These are phyloP conservation scores for Hippophae gyantsensis DNA, from an alignment of 306 rosid genomes.

Conservation along the genomic window DNA sequence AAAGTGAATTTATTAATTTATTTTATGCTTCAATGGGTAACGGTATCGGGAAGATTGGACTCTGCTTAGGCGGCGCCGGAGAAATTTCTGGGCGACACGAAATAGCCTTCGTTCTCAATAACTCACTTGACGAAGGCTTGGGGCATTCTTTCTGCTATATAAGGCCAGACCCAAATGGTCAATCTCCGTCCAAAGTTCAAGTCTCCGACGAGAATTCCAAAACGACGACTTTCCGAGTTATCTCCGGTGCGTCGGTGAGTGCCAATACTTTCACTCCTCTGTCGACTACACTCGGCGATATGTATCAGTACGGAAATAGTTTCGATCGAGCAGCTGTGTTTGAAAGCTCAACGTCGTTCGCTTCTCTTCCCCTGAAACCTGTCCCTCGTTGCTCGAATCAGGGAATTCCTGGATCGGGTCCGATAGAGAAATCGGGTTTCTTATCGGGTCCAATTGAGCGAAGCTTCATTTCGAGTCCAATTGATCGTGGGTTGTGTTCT, in stretches of 20 bases:
- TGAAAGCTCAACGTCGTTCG: constrained; percentile 59
- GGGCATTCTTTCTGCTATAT: constrained; percentile 58
- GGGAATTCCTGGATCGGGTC: constrained; percentile 17
- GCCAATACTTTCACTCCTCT: constrained; percentile 61
- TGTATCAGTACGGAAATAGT: constrained; percentile 20
- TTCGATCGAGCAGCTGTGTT: constrained; percentile 54
- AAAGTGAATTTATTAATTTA: not conserved
- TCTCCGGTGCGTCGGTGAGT: constrained; percentile 70
- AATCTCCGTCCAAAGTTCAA: constrained; percentile 9
- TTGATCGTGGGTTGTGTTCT: constrained; percentile 23
- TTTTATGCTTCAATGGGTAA: constrained; percentile 50
- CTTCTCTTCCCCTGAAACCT: constrained; percentile 45
- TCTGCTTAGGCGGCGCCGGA: constrained; percentile 45
- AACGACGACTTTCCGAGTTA: constrained; percentile 42
- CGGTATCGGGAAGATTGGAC: constrained; percentile 29
- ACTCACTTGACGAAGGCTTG: constrained; percentile 28
- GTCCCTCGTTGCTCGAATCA: constrained; percentile 24
- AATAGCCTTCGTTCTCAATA: constrained; percentile 6
- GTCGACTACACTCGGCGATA: constrained; percentile 41
- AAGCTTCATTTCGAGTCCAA: constrained; percentile 23
- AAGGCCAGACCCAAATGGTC: constrained; percentile 29
- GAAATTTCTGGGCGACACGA: constrained; percentile 35
- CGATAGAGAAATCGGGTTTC: constrained; percentile 33
- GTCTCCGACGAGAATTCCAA: constrained; percentile 12
- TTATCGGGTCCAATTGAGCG: constrained; percentile 35